These are phyloP conservation scores for Fusarium subglutinans DNA, from an alignment of 2,329 filamentous ascomycete genomes.

Conservation along the genomic window DNA sequence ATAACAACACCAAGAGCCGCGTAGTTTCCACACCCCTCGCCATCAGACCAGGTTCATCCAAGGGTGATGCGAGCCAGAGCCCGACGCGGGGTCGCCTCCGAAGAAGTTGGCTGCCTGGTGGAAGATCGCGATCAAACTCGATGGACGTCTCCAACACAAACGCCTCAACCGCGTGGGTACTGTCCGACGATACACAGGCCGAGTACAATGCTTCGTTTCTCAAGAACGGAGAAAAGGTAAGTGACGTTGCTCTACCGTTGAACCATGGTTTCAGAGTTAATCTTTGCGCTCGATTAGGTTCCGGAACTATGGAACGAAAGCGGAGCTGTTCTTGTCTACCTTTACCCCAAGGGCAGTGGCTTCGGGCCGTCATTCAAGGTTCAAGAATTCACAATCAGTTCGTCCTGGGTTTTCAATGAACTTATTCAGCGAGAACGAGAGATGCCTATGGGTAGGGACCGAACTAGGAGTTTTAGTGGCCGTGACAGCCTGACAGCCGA, in stretches of 20 bases:
- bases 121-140: conserved; percentile 62
- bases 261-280: conserved; percentile 25
- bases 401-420: conserved; percentile 64
- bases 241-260: conserved; percentile 26
- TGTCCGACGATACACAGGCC: conserved; percentile 59
- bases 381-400: conserved; percentile 61
- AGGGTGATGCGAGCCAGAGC: conserved; percentile 53
- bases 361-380: conserved; percentile 69
- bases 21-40: conserved; percentile 47
- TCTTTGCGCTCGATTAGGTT: conserved; percentile 53
- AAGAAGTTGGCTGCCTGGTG: conserved; percentile 64
- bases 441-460: conserved; percentile 44
- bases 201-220: conserved; percentile 67
- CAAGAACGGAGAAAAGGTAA: conserved; percentile 64
- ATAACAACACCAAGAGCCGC: conserved; percentile 44
- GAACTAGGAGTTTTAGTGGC: conserved; percentile 58
- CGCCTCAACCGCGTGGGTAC: conserved; percentile 61
- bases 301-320: conserved; percentile 73
- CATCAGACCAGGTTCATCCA: conserved; percentile 38
- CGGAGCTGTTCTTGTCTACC: conserved; percentile 66
- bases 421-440: conserved; percentile 59
- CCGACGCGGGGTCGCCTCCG: conserved; percentile 58
- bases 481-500: conserved; percentile 58
- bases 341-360: conserved; percentile 62
- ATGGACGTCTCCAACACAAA: conserved; percentile 40